Percentiles rank a stretch among this genome's conserved stretches.
Conservation (phyloP, 192 early-diverging fungal species). For the Gaertneriomyces sp. region DNA sequence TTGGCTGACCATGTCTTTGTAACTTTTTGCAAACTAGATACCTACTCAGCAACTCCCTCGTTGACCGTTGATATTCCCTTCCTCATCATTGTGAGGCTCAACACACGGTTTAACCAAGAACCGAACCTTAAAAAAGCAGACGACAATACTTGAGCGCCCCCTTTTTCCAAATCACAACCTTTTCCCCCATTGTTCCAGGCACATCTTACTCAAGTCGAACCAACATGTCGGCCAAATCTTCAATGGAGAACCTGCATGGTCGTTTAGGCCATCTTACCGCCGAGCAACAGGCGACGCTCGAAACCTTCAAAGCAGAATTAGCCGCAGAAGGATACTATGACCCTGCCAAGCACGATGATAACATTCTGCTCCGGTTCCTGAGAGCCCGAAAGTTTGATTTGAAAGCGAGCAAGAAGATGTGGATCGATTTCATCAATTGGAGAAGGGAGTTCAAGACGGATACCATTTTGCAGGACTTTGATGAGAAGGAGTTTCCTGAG, state of each 20-base stretch:
- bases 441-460: conserved; percentile 60
- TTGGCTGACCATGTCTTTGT: too few species aligned
- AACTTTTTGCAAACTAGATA: too few species aligned
- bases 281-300: conserved; percentile 52
- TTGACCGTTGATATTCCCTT: too few species aligned
- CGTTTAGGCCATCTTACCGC: conserved; percentile 58
- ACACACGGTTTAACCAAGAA: too few species aligned
- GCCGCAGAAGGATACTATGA: conserved; percentile 53
- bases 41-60: too few species aligned
- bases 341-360: conserved; percentile 59
- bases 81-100: too few species aligned
- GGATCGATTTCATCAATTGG: conserved; percentile 64
- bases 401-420: conserved; percentile 67
- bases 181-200: too few species aligned
- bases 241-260: conserved; percentile 36
- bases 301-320: conserved; percentile 57
- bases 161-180: too few species aligned
- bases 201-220: too few species aligned
- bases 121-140: too few species aligned
- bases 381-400: conserved; percentile 70
- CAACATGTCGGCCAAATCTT: neutral
- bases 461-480: conserved; percentile 46
- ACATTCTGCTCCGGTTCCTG: conserved; percentile 68
- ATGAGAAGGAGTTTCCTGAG: conserved; percentile 57
- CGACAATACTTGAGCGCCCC: too few species aligned